Base-by-base conservation (phyloP, 768 basidiomycete genomes). In the Tylopilus rubrobrunneus region DNA sequence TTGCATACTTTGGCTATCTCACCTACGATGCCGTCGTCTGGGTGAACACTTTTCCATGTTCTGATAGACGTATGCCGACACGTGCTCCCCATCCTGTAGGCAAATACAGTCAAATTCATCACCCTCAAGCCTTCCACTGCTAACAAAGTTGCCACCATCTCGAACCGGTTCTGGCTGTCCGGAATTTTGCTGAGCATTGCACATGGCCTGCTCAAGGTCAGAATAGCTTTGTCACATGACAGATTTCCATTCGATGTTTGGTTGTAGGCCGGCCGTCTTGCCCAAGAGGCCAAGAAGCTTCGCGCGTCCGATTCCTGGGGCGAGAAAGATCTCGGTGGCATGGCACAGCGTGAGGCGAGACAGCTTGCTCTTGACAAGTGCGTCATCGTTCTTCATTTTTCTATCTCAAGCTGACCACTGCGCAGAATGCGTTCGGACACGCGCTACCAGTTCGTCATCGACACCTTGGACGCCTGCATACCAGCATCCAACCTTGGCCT, bases 1-100 rank as follows among this genome's bases (percentile, higher is more conserved):
- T 98, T 17, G 81, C 82, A 3, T 98, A 98, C 76, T 93, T 92
- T 57, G 86, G 85, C 4, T 99, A 91, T 70, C 80, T 97, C 43
- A 68, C 83, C 10, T 83, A 88, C 62, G 97, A 99, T 68, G 80
- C 83, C 46, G 64, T 97, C 55, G 75, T 87, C 62, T 99, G 93
- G 93, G 92, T 94, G 65, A 56, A 85, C 65, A 47, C 36, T 40
- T 17, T 44, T 41, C 10, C 1, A 19, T 52, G 23, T 17, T 10
- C 17, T 33, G 9, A 33, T 45, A 9, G 41, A 48, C 51, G 9
- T 37, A 7, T 42, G n/a, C 23, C 25, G 27, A 48, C 49, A 19
- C 10, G 45, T 11, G 23, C 37, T 45, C 45, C 23, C 12, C 52
- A 36, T 45, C 40, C 33, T 25, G 19, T 62, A 89, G 87, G 85